phyloP scores from a whole-genome alignment of 2,329 filamentous ascomycete genomes.

The Tolypocladium ophioglossoides region DNA sequence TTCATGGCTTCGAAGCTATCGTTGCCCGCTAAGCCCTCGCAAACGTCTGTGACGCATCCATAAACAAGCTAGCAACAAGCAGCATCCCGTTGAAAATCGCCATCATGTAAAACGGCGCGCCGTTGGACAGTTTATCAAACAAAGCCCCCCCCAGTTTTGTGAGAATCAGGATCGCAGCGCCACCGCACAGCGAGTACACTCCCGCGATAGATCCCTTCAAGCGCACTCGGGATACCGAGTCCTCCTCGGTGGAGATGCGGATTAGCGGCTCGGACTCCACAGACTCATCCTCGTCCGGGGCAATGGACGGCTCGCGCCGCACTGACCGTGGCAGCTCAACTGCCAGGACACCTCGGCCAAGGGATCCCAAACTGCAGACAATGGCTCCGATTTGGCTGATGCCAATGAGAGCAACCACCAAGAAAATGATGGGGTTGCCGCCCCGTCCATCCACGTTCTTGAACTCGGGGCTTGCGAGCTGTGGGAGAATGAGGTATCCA shows the following conservation, averaged over 20 bases:
- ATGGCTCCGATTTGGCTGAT: conserved; percentile 94
- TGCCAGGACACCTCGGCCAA: conserved; percentile 68
- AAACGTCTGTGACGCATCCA: conserved; percentile 36
- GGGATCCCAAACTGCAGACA: conserved; percentile 83
- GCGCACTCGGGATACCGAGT: conserved; percentile 36
- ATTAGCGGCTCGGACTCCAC: conserved; percentile 32
- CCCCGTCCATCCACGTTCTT: conserved; percentile 52
- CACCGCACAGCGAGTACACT: conserved; percentile 85
- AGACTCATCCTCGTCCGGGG: conserved; percentile 27
- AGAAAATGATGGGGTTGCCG: conserved; percentile 58
- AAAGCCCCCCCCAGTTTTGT: conserved; percentile 84
- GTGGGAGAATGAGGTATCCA: conserved; percentile 68
- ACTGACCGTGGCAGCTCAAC: conserved; percentile 26
- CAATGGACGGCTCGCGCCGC: conserved; percentile 15
- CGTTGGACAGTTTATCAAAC: conserved; percentile 65
- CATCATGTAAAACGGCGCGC: conserved; percentile 92
- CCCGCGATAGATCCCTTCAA: conserved; percentile 93
- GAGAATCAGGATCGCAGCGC: conserved; percentile 77
- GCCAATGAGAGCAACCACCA: conserved; percentile 71
- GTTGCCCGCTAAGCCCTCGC: conserved; percentile 7
- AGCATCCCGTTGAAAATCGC: conserved; percentile 73
- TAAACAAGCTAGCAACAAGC: conserved; percentile 42
- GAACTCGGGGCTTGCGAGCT: conserved; percentile 67
- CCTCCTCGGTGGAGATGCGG: conserved; percentile 15
- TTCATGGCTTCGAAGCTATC: conserved; percentile 4